Percentiles rank a stretch among this genome's conserved stretches.
These are phyloP conservation scores for Colletotrichum eleusines DNA, from an alignment of 2,329 filamentous ascomycete genomes.

Conservation along the genomic window DNA sequence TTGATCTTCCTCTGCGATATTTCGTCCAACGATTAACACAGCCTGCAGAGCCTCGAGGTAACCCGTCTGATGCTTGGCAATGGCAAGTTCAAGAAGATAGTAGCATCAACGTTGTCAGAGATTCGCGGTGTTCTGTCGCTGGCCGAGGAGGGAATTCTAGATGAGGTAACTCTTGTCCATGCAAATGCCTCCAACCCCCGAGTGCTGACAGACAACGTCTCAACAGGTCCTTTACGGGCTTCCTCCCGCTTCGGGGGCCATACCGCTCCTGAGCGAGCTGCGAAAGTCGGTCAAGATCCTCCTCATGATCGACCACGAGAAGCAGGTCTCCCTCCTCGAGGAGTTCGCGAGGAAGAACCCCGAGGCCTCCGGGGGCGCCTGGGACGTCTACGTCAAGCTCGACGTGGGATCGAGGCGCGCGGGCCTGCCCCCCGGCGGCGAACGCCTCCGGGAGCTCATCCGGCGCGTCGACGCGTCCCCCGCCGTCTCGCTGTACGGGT, in stretches of 20 bases:
- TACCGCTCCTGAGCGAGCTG: constrained; percentile 49
- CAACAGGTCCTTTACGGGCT: constrained; percentile 54
- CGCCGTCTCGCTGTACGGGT: constrained; percentile 50
- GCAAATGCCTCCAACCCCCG: neutral
- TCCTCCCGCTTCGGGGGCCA: constrained; percentile 52
- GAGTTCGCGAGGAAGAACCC: constrained; percentile 28
- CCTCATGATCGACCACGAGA: constrained; percentile 54
- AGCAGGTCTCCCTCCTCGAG: constrained; percentile 50
- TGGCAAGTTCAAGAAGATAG: constrained; percentile 53
- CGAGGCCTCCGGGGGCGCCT: constrained; percentile 41
- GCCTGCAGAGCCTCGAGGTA: constrained; percentile 49
- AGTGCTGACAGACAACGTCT: neutral
- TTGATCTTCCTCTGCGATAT: neutral
- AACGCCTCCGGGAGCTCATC: constrained; percentile 47
- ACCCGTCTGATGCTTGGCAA: constrained; percentile 57
- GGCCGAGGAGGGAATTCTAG: constrained; percentile 54
- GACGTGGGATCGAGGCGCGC: constrained; percentile 53
- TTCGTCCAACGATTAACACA: rapidly evolving
- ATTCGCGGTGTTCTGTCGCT: constrained; percentile 55
- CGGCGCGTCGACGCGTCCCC: constrained; percentile 46
- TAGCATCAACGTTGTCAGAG: constrained; percentile 56
- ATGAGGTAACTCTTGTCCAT: constrained; percentile 47
- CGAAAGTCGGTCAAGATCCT: constrained; percentile 49
- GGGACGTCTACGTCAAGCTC: constrained; percentile 54
- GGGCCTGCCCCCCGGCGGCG: constrained; percentile 47